Conservation (phyloP, 2,329 filamentous ascomycete species). For the Stagonosporopsis cucurbitacearum region DNA sequence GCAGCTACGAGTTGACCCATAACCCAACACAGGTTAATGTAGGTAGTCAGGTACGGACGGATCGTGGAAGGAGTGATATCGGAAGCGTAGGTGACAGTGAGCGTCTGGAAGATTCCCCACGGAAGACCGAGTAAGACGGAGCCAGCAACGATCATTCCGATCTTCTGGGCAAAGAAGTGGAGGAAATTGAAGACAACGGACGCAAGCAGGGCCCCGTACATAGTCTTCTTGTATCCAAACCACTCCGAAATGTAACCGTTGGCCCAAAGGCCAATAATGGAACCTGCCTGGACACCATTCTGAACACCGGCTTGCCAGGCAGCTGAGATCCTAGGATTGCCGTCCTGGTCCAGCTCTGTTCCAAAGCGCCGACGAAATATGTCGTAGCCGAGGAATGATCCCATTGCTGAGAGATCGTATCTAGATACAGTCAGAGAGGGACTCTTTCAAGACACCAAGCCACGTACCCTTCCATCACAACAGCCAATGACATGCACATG, state of each 20-base stretch:
- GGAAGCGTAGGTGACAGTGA: slow-evolving; percentile 26
- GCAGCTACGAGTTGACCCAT: slow-evolving; percentile 70
- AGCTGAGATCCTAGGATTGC: slow-evolving; percentile 20
- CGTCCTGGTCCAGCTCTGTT: slow-evolving; percentile 22
- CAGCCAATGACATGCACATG: slow-evolving; percentile 79
- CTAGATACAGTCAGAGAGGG: slow-evolving; percentile 1
- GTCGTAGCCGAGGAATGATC: slow-evolving; percentile 69
- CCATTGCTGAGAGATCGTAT: slow-evolving; percentile 73
- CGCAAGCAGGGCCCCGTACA: slow-evolving; percentile 18
- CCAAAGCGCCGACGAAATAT: slow-evolving; percentile 51
- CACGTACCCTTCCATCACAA: slow-evolving; percentile 82
- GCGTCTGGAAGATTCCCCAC: slow-evolving; percentile 16
- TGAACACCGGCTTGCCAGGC: slow-evolving; percentile 25
- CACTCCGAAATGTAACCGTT: slow-evolving; percentile 22
- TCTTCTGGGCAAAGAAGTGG: slow-evolving; percentile 51
- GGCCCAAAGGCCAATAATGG: slow-evolving; percentile 36
- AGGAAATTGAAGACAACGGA: slow-evolving; percentile 32
- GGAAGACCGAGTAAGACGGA: slow-evolving; percentile 62
- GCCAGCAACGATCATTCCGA: slow-evolving; percentile 53
- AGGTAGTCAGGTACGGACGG: slow-evolving; percentile 61
- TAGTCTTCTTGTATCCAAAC: slow-evolving; percentile 23
- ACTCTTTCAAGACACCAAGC: not conserved
- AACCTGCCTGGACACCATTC: slow-evolving; percentile 20
- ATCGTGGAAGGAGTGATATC: slow-evolving; percentile 71
- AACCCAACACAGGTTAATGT: slow-evolving; percentile 75